Conservation (phyloP, 75 land plant genomes). For the Larix kaempferi region DNA sequence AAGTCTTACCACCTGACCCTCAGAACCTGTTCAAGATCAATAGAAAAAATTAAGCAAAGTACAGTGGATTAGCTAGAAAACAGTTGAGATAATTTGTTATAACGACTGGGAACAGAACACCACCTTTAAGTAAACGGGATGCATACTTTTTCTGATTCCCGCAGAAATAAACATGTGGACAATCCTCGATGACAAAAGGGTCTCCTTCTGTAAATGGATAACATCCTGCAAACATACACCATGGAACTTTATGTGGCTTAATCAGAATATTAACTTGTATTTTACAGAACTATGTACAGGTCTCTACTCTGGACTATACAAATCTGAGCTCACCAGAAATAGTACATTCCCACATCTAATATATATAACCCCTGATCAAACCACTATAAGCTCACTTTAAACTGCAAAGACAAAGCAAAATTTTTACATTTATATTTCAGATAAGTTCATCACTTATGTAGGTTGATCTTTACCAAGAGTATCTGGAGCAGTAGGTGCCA, state of each 20-base stretch:
- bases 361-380: not conserved
- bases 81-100: not conserved
- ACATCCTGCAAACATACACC: conserved; percentile 59
- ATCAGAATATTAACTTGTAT: not conserved
- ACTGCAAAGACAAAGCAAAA: not conserved
- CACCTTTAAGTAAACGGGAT: conserved; percentile 71
- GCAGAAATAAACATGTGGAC: conserved; percentile 97
- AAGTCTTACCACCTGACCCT: conserved; percentile 82
- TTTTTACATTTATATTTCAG: not conserved
- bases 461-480: conserved; percentile 66
- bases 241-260: not conserved
- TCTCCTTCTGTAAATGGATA: conserved; percentile 95
- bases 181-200: conserved; percentile 86
- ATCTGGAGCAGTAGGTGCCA: conserved; percentile 98
- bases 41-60: not conserved
- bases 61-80: not conserved
- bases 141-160: conserved; percentile 86
- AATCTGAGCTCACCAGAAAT: too few species aligned
- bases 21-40: conserved; percentile 48
- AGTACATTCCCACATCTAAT: not conserved
- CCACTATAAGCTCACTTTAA: not conserved
- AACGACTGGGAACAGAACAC: not conserved
- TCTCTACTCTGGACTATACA: not conserved
- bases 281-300: not conserved
- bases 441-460: not conserved